Evolutionary conservation across 768 basidiomycete genomes (phyloP).

Genomic region (Tulasnella sp.): DNA sequence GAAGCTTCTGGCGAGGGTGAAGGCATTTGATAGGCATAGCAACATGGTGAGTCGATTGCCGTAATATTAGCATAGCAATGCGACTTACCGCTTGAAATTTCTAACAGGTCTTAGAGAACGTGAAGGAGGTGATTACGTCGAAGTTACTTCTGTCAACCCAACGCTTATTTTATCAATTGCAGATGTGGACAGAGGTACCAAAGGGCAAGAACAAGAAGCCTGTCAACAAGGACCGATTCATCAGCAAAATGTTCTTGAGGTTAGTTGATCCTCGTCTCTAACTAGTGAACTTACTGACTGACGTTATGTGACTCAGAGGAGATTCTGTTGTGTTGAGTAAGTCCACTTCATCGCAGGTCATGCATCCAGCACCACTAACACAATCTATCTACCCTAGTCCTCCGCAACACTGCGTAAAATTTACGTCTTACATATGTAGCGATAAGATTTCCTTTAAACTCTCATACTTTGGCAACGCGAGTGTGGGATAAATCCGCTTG

Average conservation of each 20-base stretch:
- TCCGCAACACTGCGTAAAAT: constrained; percentile 22
- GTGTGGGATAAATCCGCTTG: no score
- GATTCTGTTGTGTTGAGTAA: constrained; percentile 94
- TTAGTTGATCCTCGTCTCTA: constrained; percentile 26
- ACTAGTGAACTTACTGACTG: constrained; percentile 8
- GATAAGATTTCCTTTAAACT: no score
- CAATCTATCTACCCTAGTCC: constrained; percentile 15
- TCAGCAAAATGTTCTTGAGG: constrained; percentile 98
- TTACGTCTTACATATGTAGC: neutral
- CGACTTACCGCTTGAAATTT: constrained; percentile 15
- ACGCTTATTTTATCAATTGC: neutral
- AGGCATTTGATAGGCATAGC: constrained; percentile 96
- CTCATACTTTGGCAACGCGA: no score
- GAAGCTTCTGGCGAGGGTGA: constrained; percentile 88
- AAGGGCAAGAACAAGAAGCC: constrained; percentile 99
- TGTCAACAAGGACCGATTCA: constrained; percentile 97
- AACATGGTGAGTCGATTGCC: constrained; percentile 65
- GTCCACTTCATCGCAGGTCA: constrained; percentile 14
- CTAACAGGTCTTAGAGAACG: constrained; percentile 82
- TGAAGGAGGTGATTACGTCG: constrained; percentile 64
- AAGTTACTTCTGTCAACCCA: neutral
- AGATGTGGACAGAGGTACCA: constrained; percentile 99
- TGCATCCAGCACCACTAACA: neutral
- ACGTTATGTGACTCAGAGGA: constrained; percentile 40
- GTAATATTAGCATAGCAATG: neutral